Percentiles rank a stretch among this genome's conserved stretches.
These are phyloP conservation scores for Backusella tuberculispora DNA, from an alignment of 192 early-diverging fungal genomes.

Conservation along the genomic window DNA sequence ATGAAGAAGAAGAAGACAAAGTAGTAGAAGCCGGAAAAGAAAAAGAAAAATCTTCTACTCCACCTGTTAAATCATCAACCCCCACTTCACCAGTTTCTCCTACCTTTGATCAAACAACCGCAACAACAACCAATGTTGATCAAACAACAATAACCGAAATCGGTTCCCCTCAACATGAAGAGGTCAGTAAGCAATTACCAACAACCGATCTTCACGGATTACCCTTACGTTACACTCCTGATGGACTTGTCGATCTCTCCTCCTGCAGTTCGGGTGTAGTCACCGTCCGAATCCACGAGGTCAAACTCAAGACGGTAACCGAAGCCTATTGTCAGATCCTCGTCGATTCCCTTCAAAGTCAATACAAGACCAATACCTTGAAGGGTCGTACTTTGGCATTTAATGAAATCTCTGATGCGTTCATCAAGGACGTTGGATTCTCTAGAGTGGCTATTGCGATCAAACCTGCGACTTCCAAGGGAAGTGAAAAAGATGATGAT, in stretches of 20 bases:
- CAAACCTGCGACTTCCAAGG: neutral
- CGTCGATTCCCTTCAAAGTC: constrained; percentile 43
- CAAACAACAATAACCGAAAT: too few species aligned
- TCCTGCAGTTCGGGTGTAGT: constrained; percentile 56
- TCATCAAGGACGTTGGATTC: constrained; percentile 44
- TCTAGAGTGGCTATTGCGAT: constrained; percentile 36
- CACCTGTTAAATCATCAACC: neutral
- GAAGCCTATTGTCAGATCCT: constrained; percentile 53
- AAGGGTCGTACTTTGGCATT: constrained; percentile 33
- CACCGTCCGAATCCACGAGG: constrained; percentile 53
- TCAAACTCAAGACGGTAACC: neutral
- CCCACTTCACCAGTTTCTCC: neutral
- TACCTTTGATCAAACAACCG: neutral
- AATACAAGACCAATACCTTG: constrained; percentile 44
- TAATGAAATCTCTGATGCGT: constrained; percentile 42
- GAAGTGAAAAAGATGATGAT: constrained; percentile 26
- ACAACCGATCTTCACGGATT: constrained; percentile 31
- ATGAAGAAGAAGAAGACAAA: constrained; percentile 21
- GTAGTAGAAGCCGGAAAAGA: neutral
- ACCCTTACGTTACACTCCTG: constrained; percentile 31
- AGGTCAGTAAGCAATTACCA: neutral
- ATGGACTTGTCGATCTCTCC: constrained; percentile 35
- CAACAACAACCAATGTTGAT: too few species aligned
- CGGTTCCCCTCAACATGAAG: neutral
- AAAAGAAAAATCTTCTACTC: constrained; percentile 13